phyloP scores from a whole-genome alignment of 371 early-diverging fungal species.

The Rhizopus delemar region DNA sequence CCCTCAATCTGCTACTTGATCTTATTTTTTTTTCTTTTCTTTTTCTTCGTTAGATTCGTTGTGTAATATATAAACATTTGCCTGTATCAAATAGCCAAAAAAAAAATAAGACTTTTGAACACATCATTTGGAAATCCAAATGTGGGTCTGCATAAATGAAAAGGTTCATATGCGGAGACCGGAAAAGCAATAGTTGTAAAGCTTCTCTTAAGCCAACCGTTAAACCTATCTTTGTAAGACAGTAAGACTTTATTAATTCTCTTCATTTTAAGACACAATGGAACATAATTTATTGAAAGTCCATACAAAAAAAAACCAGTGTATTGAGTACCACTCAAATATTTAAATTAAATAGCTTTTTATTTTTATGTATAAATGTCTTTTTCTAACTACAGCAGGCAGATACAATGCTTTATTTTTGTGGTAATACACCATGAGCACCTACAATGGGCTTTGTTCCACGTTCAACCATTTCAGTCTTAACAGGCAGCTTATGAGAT shows the following conservation, averaged over 20 bases:
- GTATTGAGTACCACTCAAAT: background rate
- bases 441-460: constrained; percentile 57
- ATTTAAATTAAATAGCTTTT: background rate
- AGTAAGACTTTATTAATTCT: no score
- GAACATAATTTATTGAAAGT: no score
- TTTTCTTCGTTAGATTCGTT: background rate
- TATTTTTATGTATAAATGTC: background rate
- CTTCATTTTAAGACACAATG: no score
- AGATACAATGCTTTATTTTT: background rate
- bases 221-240: no score
- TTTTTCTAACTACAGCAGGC: background rate
- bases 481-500: constrained; percentile 72
- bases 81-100: background rate
- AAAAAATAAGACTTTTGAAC: background rate
- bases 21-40: background rate
- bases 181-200: no score
- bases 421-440: constrained; percentile 40
- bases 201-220: no score
- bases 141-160: no score
- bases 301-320: no score
- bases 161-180: no score
- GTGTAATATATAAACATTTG: background rate
- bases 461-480: constrained; percentile 73
- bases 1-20: constrained; percentile 24
- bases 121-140: background rate